Conservation (phyloP, 805 yeast species). For the Candida krabiensis region DNA sequence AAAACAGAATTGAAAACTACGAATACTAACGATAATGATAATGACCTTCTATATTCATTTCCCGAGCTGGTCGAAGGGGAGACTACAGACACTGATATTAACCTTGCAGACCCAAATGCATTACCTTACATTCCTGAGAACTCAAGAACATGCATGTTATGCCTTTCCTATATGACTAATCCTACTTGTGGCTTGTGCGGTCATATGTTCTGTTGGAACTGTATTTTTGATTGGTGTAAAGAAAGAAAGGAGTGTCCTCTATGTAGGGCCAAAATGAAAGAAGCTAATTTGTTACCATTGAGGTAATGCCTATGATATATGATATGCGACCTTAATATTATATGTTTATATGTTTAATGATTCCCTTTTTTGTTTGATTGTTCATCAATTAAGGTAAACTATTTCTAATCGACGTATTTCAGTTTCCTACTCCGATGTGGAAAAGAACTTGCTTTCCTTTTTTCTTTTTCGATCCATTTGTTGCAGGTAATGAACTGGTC, state of each 20-base stretch:
- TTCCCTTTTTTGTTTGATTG: too few relatives aligned
- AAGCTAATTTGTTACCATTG: constrained; percentile 62
- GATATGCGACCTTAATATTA: constrained; percentile 13
- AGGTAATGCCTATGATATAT: constrained; percentile 27
- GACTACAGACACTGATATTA: constrained; percentile 34
- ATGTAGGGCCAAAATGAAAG: constrained; percentile 71
- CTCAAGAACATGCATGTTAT: constrained; percentile 80
- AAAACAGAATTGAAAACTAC: constrained; percentile 3
- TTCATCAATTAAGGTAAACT: too few relatives aligned
- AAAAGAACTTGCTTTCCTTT: constrained; percentile 56
- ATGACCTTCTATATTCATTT: constrained; percentile 18
- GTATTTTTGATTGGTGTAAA: constrained; percentile 86
- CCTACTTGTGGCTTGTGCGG: constrained; percentile 92
- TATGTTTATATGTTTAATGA: too few relatives aligned
- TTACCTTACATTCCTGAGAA: constrained; percentile 69
- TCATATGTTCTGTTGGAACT: constrained; percentile 89
- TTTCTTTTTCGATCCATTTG: constrained; percentile 37
- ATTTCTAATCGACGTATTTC: too few relatives aligned
- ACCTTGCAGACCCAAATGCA: constrained; percentile 53
- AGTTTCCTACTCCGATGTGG: constrained; percentile 52
- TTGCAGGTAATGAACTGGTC: constrained; percentile 19
- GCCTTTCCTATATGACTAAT: constrained; percentile 73
- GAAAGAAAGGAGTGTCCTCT: constrained; percentile 90
- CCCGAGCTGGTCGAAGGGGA: constrained; percentile 13
- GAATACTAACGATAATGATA: constrained; percentile 4